Percentiles rank a stretch among this genome's conserved stretches.
Evolutionary conservation across 345 rosid species (phyloP).

Genomic region (Arabidopsis arenosa): DNA sequence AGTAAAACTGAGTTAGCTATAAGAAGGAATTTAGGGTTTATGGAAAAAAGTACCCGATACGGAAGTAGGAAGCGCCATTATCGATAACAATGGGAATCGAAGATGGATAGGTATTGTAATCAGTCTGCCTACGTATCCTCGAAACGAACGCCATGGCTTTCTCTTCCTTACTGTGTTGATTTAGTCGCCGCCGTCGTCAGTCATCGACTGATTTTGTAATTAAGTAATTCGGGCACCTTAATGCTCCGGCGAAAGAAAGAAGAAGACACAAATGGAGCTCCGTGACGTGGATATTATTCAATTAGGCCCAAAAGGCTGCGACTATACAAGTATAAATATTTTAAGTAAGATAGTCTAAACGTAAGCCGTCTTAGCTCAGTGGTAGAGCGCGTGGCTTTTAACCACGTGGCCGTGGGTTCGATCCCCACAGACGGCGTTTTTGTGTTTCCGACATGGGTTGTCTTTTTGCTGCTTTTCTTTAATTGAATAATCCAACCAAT

Average conservation of each 20-base stretch:
- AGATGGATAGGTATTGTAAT: conserved; percentile 66
- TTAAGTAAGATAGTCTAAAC: rapidly evolving
- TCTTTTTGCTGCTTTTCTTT: background rate
- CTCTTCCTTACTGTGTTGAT: background rate
- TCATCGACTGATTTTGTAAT: conserved; percentile 4
- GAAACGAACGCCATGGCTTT: conserved; percentile 66
- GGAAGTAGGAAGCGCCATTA: conserved; percentile 96
- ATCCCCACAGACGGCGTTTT: conserved; percentile 73
- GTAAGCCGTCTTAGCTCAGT: conserved; percentile 77
- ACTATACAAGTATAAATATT: background rate
- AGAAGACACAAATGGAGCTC: background rate
- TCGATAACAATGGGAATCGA: conserved; percentile 91
- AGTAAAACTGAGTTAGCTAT: background rate
- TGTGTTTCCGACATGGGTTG: too few species aligned
- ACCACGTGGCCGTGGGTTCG: conserved; percentile 88
- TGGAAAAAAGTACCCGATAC: conserved; percentile 74
- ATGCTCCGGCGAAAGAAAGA: conserved; percentile 27
- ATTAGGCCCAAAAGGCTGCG: background rate
- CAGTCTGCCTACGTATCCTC: conserved; percentile 69
- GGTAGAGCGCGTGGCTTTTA: conserved; percentile 91
- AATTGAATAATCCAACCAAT: background rate
- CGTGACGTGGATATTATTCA: background rate
- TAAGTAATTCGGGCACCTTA: background rate
- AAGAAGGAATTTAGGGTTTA: conserved; percentile 45
- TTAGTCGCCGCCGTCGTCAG: conserved; percentile 21